phyloP scores from a whole-genome alignment of 352 stramenopile species.

The Phytopythium mirpurense region DNA sequence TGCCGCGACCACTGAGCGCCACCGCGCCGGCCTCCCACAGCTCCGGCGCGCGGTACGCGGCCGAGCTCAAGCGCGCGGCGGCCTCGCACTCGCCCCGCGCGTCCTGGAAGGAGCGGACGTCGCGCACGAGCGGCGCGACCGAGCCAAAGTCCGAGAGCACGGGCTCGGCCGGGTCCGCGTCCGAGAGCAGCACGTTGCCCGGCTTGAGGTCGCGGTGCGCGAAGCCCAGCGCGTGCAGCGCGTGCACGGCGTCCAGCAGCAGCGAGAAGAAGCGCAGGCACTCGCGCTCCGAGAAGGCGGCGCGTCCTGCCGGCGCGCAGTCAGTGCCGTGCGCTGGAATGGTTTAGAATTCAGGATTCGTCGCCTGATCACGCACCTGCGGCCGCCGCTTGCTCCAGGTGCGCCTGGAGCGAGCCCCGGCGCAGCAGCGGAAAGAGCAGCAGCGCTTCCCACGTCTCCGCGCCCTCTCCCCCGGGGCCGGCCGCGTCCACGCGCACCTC shows the following conservation, averaged over 20 bases:
- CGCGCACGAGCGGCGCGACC: conserved; percentile 28
- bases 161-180: conserved; percentile 28
- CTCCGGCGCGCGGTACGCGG: conserved; percentile 89
- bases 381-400: conserved; percentile 26
- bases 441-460: conserved; percentile 31
- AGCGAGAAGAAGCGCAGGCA: conserved; percentile 46
- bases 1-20: conserved; percentile 11
- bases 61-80: conserved; percentile 77
- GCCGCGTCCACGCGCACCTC: conserved; percentile 36
- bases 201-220: conserved; percentile 81
- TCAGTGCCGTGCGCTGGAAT: too few species aligned
- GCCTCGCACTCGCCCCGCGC: conserved; percentile 71
- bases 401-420: conserved; percentile 52
- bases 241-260: conserved; percentile 47
- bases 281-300: conserved; percentile 41
- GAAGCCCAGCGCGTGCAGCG: conserved; percentile 50
- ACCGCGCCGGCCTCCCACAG: conserved; percentile 63
- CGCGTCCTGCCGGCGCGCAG: conserved; percentile 5
- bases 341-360: too few species aligned
- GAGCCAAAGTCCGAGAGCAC: conserved; percentile 82
- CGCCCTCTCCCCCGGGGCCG: not conserved
- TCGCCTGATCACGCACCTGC: conserved; percentile 3
- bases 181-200: conserved; percentile 59
- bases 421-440: conserved; percentile 54
- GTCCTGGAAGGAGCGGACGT: conserved; percentile 28